These are phyloP conservation scores for Botryotinia narcissicola DNA, from an alignment of 2,329 filamentous ascomycete species.

Conservation along the genomic window DNA sequence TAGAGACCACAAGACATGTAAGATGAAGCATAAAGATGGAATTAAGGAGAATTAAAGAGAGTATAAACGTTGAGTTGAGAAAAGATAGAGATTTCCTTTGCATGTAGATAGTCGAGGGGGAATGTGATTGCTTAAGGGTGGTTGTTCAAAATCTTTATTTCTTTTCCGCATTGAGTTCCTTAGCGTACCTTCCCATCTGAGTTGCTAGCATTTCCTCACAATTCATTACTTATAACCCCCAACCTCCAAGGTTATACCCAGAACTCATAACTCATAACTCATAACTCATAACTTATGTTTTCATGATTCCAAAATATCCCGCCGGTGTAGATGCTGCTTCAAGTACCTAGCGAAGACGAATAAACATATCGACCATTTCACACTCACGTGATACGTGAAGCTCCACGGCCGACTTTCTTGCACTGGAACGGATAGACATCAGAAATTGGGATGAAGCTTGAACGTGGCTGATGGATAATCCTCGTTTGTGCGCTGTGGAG, in stretches of 20 bases:
- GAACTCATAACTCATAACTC: neutral
- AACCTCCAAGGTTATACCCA: neutral
- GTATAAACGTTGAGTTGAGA: neutral
- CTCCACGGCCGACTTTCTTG: no score
- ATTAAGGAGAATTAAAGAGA: neutral
- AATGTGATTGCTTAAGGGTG: neutral
- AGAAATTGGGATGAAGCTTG: neutral
- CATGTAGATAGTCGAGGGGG: no score
- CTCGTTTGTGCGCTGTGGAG: neutral
- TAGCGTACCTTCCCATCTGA: conserved; percentile 1
- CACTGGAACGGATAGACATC: neutral
- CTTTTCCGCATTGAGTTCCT: neutral
- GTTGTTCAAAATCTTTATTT: neutral
- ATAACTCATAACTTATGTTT: neutral
- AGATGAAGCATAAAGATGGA: neutral
- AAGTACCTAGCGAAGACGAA: neutral
- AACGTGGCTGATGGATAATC: neutral
- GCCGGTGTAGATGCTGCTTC: neutral
- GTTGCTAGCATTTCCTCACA: neutral
- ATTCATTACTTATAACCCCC: neutral
- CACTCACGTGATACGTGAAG: neutral
- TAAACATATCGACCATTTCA: neutral
- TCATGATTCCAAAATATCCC: no score
- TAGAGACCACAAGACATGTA: neutral
- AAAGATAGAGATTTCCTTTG: neutral